Percentiles rank a stretch among this genome's conserved stretches.
phyloP scores from a whole-genome alignment of 1,139 yeast species.

The Nakaseomyces kungkrabaensis region DNA sequence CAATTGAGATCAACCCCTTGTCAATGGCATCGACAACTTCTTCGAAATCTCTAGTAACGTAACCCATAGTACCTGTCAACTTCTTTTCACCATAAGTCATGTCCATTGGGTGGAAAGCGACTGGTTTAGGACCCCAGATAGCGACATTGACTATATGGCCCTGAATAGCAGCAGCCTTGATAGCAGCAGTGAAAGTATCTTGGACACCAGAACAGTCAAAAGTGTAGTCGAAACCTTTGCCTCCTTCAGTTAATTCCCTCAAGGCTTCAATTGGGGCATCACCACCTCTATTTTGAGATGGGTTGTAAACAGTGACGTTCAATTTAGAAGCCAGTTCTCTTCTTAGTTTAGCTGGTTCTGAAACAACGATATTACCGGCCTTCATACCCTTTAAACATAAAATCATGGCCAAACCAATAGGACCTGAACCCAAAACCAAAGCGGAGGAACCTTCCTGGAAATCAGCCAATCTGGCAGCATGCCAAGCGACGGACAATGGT shows the following conservation, averaged over 20 bases:
- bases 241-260: constrained; percentile 30
- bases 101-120: constrained; percentile 38
- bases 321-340: constrained; percentile 35
- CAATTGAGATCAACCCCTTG: constrained; percentile 34
- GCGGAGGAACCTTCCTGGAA: constrained; percentile 36
- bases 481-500: constrained; percentile 48
- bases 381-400: constrained; percentile 38
- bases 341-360: constrained; percentile 46
- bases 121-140: constrained; percentile 38
- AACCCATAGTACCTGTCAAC: constrained; percentile 42
- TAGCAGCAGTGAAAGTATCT: constrained; percentile 36
- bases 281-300: constrained; percentile 33
- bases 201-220: constrained; percentile 45
- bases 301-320: constrained; percentile 41
- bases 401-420: constrained; percentile 42
- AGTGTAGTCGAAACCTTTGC: constrained; percentile 36
- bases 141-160: constrained; percentile 46
- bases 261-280: constrained; percentile 28
- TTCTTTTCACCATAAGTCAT: constrained; percentile 37
- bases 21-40: constrained; percentile 39
- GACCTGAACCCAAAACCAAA: constrained; percentile 43
- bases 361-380: constrained; percentile 34
- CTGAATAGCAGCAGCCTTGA: constrained; percentile 34
- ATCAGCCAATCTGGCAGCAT: constrained; percentile 36
- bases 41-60: constrained; percentile 38